Conservation (phyloP, 1,284 basidiomycete genomes). For the Kalmanozyma brasiliensis region DNA sequence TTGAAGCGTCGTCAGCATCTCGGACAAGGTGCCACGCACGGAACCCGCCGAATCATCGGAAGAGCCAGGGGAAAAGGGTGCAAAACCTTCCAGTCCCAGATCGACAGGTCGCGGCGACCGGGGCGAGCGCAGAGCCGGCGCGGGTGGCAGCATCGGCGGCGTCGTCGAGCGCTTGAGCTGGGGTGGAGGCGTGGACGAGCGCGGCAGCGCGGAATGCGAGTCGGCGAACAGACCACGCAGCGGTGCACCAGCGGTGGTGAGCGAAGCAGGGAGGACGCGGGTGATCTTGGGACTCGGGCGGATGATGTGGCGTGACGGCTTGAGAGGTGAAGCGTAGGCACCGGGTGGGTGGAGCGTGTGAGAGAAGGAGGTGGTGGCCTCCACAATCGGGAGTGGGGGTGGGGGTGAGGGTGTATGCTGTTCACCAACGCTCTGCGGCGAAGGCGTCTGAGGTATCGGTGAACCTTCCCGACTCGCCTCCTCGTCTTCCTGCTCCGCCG, state of each 20-base stretch:
- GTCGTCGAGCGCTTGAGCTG: background rate
- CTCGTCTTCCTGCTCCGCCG: background rate
- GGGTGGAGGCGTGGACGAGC: slow-evolving; percentile 37
- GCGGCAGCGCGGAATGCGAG: slow-evolving; percentile 14
- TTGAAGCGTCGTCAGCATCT: slow-evolving; percentile 4
- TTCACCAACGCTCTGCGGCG: background rate
- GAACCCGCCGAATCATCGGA: slow-evolving; percentile 9
- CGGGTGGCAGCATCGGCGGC: slow-evolving; percentile 12
- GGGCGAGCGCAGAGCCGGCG: slow-evolving; percentile 28
- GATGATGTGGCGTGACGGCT: slow-evolving; percentile 38
- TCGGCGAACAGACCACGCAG: slow-evolving; percentile 13
- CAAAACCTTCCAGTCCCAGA: slow-evolving; percentile 14
- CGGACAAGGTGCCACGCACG: no score
- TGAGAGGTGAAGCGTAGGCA: slow-evolving; percentile 23
- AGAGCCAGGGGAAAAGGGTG: slow-evolving; percentile 7
- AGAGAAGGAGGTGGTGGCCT: slow-evolving; percentile 18
- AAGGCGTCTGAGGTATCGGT: no score
- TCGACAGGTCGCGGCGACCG: slow-evolving; percentile 24
- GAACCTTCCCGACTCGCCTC: no score
- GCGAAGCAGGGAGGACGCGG: slow-evolving; percentile 6
- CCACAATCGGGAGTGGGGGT: no score
- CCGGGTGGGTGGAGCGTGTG: slow-evolving; percentile 33
- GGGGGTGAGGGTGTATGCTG: slow-evolving; percentile 22
- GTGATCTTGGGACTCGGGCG: slow-evolving; percentile 22
- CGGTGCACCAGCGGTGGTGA: background rate